Base-by-base conservation (phyloP, 2,329 filamentous ascomycete species). In the Alternaria sp. region DNA sequence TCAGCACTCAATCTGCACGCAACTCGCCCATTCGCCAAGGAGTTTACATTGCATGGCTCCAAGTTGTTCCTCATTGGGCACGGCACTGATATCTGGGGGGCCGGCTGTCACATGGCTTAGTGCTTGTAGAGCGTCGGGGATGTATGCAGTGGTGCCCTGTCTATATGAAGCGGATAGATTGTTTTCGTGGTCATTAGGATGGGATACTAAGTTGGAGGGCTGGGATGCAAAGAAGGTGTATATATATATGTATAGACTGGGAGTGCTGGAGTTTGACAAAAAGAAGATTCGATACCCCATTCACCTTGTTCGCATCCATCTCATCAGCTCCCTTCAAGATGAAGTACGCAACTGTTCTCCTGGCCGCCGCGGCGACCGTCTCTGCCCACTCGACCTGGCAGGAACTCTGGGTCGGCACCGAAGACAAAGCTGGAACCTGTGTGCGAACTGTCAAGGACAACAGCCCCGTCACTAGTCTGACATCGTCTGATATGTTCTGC, bases 311-410 rank as follows among this genome's bases (percentile, higher is more conserved):
- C 8, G 5, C 34, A n/a, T 14, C n/a, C 42, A 39, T 18, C 36
- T 8, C 36, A 6, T 4, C 36, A 7, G 18, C 6, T 24, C 7
- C 44, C 2, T 38, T 20, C 18, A 36, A 9, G 7, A 78, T 78
- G 75, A 78, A 75, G 71, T 62, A 73, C 47, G 62, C 68, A 51
- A 43, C 75, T 44, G 62, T 75, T 30, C 52, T 78, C 42, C 70
- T 78, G 54, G 75, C 76, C 39, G 63, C 75, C 12, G 74, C 66
- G 52, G 73, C 73, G 5, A 69, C 71, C 38, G 76, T 73, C 57
- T 78, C 75, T 22, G 75, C 76, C 16, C 76, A 79, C 68, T 74
- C 76, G 3, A 79, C 76, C 67, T 79, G 74, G 74, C 76, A 79
- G 54, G 44, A 79, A 34, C 64, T 79, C 3, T 79, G 76, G 76